These are phyloP conservation scores for Ophiostoma pallidulum DNA, from an alignment of 2,329 filamentous ascomycete genomes.

Conservation along the genomic window DNA sequence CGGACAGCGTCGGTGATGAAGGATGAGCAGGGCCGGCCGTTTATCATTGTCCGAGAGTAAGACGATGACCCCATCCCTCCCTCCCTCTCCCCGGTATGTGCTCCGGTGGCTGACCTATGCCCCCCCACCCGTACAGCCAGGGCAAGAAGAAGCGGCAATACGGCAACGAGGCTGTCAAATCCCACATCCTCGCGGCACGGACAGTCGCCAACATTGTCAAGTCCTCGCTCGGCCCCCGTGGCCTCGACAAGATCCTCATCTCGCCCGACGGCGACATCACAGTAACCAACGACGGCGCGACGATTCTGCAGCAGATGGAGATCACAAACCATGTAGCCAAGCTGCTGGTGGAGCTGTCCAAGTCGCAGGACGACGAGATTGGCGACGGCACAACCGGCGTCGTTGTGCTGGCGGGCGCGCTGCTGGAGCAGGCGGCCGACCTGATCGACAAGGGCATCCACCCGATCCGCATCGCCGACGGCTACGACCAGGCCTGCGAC, in stretches of 20 bases:
- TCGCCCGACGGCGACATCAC: slow-evolving; percentile 98
- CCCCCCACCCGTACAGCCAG: slow-evolving; percentile 55
- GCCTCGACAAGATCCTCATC: slow-evolving; percentile 98
- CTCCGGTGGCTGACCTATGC: not conserved
- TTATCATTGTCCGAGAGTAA: slow-evolving; percentile 97
- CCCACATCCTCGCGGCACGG: slow-evolving; percentile 91
- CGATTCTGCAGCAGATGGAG: slow-evolving; percentile 97
- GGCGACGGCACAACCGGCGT: slow-evolving; percentile 97
- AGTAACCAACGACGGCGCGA: slow-evolving; percentile 97
- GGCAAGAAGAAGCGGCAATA: slow-evolving; percentile 96
- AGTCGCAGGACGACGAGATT: slow-evolving; percentile 98
- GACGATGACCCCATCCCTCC: slow-evolving; percentile 23
- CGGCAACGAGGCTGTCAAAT: slow-evolving; percentile 95
- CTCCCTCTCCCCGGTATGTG: not conserved
- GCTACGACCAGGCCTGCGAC: slow-evolving; percentile 95
- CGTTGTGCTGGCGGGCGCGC: slow-evolving; percentile 86
- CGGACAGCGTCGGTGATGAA: slow-evolving; percentile 65
- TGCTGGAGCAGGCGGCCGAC: slow-evolving; percentile 92
- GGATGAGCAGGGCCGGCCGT: slow-evolving; percentile 93
- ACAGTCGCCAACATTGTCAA: slow-evolving; percentile 97
- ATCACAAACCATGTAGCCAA: slow-evolving; percentile 98
- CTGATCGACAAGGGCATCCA: slow-evolving; percentile 99
- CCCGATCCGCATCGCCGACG: slow-evolving; percentile 95
- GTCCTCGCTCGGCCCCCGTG: slow-evolving; percentile 88
- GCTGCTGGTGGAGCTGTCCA: slow-evolving; percentile 90